Base-by-base conservation (phyloP, 1,139 yeast genomes). In the Geotrichum klebahnii region DNA sequence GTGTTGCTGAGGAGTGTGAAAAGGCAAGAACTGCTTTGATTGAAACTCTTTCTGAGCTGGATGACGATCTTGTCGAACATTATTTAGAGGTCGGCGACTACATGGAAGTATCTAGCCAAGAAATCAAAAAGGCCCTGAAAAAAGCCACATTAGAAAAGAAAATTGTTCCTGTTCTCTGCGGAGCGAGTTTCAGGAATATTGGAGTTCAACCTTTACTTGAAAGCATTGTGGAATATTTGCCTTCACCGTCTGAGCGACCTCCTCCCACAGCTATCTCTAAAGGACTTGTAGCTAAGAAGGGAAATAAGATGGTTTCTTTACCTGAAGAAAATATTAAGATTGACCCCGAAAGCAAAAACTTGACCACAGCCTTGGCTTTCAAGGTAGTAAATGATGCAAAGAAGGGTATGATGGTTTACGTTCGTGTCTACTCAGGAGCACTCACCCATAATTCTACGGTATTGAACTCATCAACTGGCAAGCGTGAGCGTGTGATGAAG, bases 201-300 rank as follows among this genome's bases (percentile, higher is more conserved):
- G 98, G 98, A 12, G 95, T 92, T 2, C 98, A 92, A 63, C 97
- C 97, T 0, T 70, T 94, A 50, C 70, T 92, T 69, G 98, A 92
- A 65, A 90, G 95, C 0, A 75, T 90, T 14, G 75, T 81, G 1
- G 76, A 78, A 48, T 92, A 77, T 60, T 71, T 94, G 32, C 98
- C 99, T 0, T 79, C 92, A 0, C 97, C 98, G 0, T 57, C 76
- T 2, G 90, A 89, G 56, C 73, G 77, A 0, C 65, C 67, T 0
- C 59, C 77, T 1, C 95, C 95, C 0, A 80, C 78, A 42, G 74
- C 67, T 2, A 46, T 57, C 5, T 55, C 55, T 28, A 56, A 52
- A 14, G 53, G 53, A 17, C 44, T 47, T 16, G 34, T 48, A 1
- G 22, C 17, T 24, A 45, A 44, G 37, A 45, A 50, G 31, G 50